These are phyloP conservation scores for Penicillium sp. DNA, from an alignment of 2,329 filamentous ascomycete species.

Conservation along the genomic window DNA sequence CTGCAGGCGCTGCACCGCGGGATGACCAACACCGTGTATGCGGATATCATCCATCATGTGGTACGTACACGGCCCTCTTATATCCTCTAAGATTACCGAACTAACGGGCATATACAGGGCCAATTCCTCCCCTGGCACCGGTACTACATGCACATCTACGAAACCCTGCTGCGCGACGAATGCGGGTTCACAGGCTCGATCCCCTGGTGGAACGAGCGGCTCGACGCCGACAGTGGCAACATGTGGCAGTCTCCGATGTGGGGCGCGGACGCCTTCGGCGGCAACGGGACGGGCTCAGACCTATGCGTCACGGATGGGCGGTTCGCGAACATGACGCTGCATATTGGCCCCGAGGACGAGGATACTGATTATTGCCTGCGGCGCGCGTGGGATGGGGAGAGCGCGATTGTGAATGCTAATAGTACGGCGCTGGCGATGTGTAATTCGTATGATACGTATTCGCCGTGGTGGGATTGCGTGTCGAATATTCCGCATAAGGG, in stretches of 20 bases:
- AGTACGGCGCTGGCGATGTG: slow-evolving; percentile 5
- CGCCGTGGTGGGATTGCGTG: slow-evolving; percentile 17
- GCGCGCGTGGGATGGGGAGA: slow-evolving; percentile 7
- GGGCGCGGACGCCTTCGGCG: slow-evolving; percentile 14
- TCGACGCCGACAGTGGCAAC: slow-evolving; percentile 15
- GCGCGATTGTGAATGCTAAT: slow-evolving; percentile 5
- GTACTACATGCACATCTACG: slow-evolving; percentile 18
- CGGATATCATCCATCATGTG: slow-evolving; percentile 17
- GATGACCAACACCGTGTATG: slow-evolving; percentile 16
- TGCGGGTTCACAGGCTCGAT: slow-evolving; percentile 7
- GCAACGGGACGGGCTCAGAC: slow-evolving; percentile 13
- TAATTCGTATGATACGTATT: slow-evolving; percentile 12
- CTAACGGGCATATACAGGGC: neutral
- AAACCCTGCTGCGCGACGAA: slow-evolving; percentile 11
- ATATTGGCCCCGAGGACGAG: slow-evolving; percentile 16
- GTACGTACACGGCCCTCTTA: neutral
- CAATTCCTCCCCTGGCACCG: slow-evolving; percentile 17
- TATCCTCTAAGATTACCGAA: neutral
- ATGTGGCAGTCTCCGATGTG: slow-evolving; percentile 18
- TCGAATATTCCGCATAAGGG: slow-evolving; percentile 20
- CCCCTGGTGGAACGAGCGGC: slow-evolving; percentile 15
- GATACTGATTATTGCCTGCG: slow-evolving; percentile 18
- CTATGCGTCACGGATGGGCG: slow-evolving; percentile 13
- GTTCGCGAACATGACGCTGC: slow-evolving; percentile 16
- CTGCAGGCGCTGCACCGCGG: slow-evolving; percentile 19